A percentile compares a stretch with the other conserved stretches of the same genome.
These are phyloP conservation scores for Trypanosoma scelopori DNA, from an alignment of 208 protist genomes.

Conservation along the genomic window DNA sequence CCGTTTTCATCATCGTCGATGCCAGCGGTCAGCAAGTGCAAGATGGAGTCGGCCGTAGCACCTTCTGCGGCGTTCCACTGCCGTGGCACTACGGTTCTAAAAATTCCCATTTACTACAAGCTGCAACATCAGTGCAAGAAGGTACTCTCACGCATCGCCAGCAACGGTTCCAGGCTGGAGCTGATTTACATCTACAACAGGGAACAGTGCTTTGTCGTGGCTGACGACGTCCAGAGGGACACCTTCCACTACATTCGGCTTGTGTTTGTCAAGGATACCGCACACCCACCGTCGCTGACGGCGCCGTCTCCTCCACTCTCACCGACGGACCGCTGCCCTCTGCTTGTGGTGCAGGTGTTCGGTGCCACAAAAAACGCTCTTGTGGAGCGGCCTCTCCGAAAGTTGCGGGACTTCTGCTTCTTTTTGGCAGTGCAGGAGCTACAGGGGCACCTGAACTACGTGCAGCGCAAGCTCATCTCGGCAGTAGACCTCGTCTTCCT, in stretches of 20 bases:
- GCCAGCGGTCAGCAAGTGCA: not conserved
- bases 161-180: conserved; percentile 74
- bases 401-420: conserved; percentile 86
- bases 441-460: conserved; percentile 86
- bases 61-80: conserved; percentile 48
- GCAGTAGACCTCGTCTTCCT: conserved; percentile 85
- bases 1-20: too few relatives aligned
- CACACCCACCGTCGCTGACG: conserved; percentile 42
- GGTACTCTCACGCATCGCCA: conserved; percentile 67
- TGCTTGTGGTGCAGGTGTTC: conserved; percentile 84
- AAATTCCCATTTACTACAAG: conserved; percentile 90
- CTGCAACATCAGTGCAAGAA: conserved; percentile 88
- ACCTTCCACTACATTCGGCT: conserved; percentile 88
- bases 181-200: conserved; percentile 85
- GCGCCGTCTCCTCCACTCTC: conserved; percentile 49
- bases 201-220: conserved; percentile 85
- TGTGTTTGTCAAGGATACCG: conserved; percentile 81
- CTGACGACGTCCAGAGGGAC: conserved; percentile 75
- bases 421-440: conserved; percentile 86
- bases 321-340: conserved; percentile 58
- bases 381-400: conserved; percentile 66
- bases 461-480: conserved; percentile 79
- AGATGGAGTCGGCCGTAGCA: conserved; percentile 16
- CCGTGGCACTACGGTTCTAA: conserved; percentile 56
- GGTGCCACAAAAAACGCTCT: conserved; percentile 60